Percentiles rank a stretch among this genome's conserved stretches.
Conservation (phyloP, 768 basidiomycete species). For the Ephemerocybe angulata region DNA sequence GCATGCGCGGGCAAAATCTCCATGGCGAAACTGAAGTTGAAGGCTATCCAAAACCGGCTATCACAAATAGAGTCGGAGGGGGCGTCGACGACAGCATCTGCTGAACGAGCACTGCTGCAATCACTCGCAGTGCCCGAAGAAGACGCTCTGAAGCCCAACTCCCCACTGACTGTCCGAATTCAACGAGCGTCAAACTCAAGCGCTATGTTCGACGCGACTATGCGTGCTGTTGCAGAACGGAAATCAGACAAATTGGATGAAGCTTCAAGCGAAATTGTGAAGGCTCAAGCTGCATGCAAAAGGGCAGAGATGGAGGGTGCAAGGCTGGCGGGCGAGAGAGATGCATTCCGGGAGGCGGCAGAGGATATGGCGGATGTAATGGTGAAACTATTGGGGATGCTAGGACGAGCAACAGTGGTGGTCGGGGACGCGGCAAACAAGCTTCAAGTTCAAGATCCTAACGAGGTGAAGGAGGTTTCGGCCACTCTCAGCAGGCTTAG, state of each 20-base stretch:
- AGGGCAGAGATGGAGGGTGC: conserved; percentile 69
- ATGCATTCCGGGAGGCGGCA: conserved; percentile 59
- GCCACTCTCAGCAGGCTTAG: conserved; percentile 50
- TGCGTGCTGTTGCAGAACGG: conserved; percentile 79
- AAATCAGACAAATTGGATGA: conserved; percentile 79
- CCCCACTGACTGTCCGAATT: conserved; percentile 53
- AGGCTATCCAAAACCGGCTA: conserved; percentile 58
- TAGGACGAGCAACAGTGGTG: conserved; percentile 73
- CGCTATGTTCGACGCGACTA: conserved; percentile 81
- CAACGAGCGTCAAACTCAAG: conserved; percentile 70
- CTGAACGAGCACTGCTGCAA: conserved; percentile 66
- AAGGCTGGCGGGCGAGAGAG: conserved; percentile 62
- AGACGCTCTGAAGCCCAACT: conserved; percentile 54
- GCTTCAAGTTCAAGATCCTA: conserved; percentile 29
- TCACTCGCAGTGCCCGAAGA: conserved; percentile 72
- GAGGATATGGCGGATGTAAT: conserved; percentile 62
- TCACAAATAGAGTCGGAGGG: conserved; percentile 48
- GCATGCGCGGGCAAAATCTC: conserved; percentile 65
- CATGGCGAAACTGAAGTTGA: conserved; percentile 67
- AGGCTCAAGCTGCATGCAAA: conserved; percentile 60
- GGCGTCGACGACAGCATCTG: conserved; percentile 47
- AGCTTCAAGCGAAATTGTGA: conserved; percentile 61
- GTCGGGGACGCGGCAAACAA: conserved; percentile 54
- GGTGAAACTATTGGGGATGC: conserved; percentile 72
- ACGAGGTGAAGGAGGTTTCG: conserved; percentile 46